phyloP scores from a whole-genome alignment of 2,329 filamentous ascomycete species.

The Fusarium compactum region DNA sequence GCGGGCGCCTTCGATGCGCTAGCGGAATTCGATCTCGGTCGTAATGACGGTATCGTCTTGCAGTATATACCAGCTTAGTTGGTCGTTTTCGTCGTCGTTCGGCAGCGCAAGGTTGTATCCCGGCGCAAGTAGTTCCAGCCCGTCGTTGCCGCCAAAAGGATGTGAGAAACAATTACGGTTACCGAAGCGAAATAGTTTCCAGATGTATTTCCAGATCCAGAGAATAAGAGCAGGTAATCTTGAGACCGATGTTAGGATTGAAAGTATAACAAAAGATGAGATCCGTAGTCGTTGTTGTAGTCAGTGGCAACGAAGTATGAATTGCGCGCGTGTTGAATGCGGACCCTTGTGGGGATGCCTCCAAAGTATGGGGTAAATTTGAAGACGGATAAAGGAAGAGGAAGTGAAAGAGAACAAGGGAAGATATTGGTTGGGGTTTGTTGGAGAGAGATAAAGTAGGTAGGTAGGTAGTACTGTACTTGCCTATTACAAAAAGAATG shows the following conservation, averaged over 20 bases:
- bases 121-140: slow-evolving; percentile 8
- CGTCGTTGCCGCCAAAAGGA: not conserved
- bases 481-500: slow-evolving; percentile 10
- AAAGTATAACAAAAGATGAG: slow-evolving; percentile 9
- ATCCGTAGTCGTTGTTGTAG: slow-evolving; percentile 19
- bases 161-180: not conserved
- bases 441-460: slow-evolving; percentile 10
- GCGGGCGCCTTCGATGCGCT: slow-evolving; percentile 19
- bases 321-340: slow-evolving; percentile 24
- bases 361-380: slow-evolving; percentile 46
- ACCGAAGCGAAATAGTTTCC: not conserved
- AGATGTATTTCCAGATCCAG: not conserved
- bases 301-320: slow-evolving; percentile 14
- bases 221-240: not conserved
- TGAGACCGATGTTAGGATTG: slow-evolving; percentile 16
- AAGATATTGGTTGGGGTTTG: not conserved
- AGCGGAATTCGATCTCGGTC: not conserved
- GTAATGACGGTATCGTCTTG: not conserved
- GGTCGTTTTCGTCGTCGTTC: slow-evolving; percentile 6
- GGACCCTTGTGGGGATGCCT: slow-evolving; percentile 44
- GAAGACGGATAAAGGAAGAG: slow-evolving; percentile 24
- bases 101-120: slow-evolving; percentile 1
- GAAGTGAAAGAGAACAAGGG: slow-evolving; percentile 9
- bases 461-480: not conserved
- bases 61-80: not conserved